Base-by-base conservation (phyloP, 768 basidiomycete genomes). In the Suillus occidentalis region DNA sequence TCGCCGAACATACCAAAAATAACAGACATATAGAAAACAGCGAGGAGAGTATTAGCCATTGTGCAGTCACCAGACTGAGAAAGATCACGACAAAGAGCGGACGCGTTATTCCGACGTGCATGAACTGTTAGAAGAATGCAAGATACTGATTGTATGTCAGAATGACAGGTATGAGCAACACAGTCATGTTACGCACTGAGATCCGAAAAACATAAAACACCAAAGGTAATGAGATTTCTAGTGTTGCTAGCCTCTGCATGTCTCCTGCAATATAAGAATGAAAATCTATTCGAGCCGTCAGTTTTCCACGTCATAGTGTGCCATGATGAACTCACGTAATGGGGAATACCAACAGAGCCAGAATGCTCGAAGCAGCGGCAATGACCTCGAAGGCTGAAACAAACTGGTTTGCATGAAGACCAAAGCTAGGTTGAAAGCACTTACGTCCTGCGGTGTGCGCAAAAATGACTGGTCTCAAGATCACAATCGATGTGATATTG, bases 81-180 rank as follows among this genome's bases (percentile, higher is more conserved):
- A 25, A 80, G 76, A 60, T 80, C 77, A 5, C 64, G 63, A 68
- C 75, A 76, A 34, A 79, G 70, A 42, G 63, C 66, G n/a, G 58
- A 6, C 14, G 64, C 61, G 16, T 12, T 31, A 12, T 62, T 70
- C 18, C 68, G 71, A 31, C 68, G 72, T 37, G 76, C 73, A 55
- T 76, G 78, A 53, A 71, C 45, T 1, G 78, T 71, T 52, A 79
- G 58, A 7, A 68, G 65, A 31, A 68, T 31, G 34, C 71, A 65
- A 7, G 72, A 63, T 6, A 39, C 74, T 77, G 36, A 7, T 3
- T 20, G 5, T 37, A 4, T 16, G n/a, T 69, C 59, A 50, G 10
- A 12, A 22, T 43, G 39, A 34, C 22, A 45, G 16, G 22, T 14
- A 9, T 10, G 28, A 20, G 42, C 13, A 42, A 31, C 57, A 6